phyloP scores from a whole-genome alignment of 257 asterid species.

The Verbascum thapsus region DNA sequence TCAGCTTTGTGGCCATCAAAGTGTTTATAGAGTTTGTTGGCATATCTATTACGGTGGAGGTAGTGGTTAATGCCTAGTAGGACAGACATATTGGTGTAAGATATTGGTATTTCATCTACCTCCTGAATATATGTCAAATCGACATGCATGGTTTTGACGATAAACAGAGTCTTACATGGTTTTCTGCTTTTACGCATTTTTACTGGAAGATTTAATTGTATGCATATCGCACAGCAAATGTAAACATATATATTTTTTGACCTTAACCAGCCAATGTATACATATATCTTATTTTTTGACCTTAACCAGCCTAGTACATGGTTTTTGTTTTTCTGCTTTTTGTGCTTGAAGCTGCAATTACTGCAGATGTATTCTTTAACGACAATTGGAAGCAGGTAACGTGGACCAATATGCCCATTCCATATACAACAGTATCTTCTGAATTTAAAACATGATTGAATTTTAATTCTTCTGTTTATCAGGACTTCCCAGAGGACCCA shows the following conservation, averaged over 20 bases:
- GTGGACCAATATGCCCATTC: conserved; percentile 21
- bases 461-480: conserved; percentile 27
- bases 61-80: conserved; percentile 11
- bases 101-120: background rate
- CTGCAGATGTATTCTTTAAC: conserved; percentile 76
- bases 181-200: too few species aligned
- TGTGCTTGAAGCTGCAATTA: conserved; percentile 77
- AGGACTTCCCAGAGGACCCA: conserved; percentile 87
- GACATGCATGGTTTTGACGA: too few species aligned
- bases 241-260: too few species aligned
- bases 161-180: too few species aligned
- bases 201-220: too few species aligned
- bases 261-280: background rate
- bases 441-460: conserved; percentile 7
- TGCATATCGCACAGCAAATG: too few species aligned
- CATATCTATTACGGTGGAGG: background rate
- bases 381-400: conserved; percentile 85
- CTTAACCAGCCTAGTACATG: conserved; percentile 72
- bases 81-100: background rate
- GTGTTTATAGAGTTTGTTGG: conserved; percentile 25
- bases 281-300: conserved; percentile 36
- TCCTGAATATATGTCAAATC: background rate
- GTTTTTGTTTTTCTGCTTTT: conserved; percentile 59
- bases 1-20: conserved; percentile 3
- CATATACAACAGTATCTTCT: conserved; percentile 7